Percentiles rank a stretch among this genome's conserved stretches.
Evolutionary conservation across 148 eudicot species (phyloP).

Genomic region (Rhododendron ovatum): DNA sequence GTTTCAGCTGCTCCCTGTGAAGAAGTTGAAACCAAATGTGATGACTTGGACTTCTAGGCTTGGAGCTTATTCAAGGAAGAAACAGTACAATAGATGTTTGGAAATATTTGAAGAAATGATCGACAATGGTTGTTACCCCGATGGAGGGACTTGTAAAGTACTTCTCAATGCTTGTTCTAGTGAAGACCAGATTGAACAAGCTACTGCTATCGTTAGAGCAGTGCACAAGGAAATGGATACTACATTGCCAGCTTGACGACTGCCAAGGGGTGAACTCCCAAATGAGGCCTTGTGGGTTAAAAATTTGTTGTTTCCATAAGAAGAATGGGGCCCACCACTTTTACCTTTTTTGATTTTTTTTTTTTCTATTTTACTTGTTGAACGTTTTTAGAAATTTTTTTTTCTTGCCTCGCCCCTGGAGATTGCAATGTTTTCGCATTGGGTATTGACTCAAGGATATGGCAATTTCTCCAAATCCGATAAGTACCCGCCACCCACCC

Average conservation of each 20-base stretch:
- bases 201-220: constrained; percentile 60
- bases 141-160: constrained; percentile 85
- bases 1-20: constrained; percentile 39
- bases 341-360: not conserved
- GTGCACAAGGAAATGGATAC: constrained; percentile 52
- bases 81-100: constrained; percentile 57
- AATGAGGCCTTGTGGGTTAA: not conserved
- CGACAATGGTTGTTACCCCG: constrained; percentile 79
- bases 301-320: not conserved
- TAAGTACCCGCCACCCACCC: too few relatives aligned
- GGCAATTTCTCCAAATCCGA: too few relatives aligned
- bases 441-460: too few relatives aligned
- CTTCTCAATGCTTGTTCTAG: constrained; percentile 70
- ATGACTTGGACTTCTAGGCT: constrained; percentile 89
- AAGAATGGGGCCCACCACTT: not conserved
- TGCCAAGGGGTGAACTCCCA: not conserved
- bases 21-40: constrained; percentile 59
- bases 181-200: constrained; percentile 75
- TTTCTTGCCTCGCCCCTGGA: too few relatives aligned
- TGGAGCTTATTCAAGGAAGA: constrained; percentile 85
- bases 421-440: too few relatives aligned
- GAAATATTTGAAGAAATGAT: constrained; percentile 89
- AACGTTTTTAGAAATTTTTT: not conserved
- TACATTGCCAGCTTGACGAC: constrained; percentile 6
- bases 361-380: not conserved